phyloP scores from a whole-genome alignment of 2,329 filamentous ascomycete genomes.

The Neocucurbitaria cava region DNA sequence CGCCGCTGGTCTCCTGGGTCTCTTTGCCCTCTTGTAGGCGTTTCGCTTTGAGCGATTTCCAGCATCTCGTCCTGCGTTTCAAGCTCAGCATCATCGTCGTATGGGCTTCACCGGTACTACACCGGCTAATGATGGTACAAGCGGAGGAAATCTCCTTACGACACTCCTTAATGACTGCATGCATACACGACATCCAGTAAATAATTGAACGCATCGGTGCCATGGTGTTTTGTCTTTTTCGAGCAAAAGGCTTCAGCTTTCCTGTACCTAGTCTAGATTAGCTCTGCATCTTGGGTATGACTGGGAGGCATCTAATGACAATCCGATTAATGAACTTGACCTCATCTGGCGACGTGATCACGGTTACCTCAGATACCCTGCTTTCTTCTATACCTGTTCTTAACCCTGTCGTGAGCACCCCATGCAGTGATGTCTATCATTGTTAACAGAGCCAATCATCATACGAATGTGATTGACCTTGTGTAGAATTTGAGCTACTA shows the following conservation, averaged over 20 bases:
- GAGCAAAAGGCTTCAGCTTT: background rate
- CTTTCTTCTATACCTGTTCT: no score
- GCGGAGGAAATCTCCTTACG: constrained; percentile 11
- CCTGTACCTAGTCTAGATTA: background rate
- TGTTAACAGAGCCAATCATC: no score
- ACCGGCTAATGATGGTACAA: constrained; percentile 5
- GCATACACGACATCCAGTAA: constrained; percentile 5
- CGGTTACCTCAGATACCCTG: no score
- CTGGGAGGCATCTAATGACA: background rate
- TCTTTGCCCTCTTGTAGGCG: constrained; percentile 40
- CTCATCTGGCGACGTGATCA: no score
- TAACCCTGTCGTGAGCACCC: no score
- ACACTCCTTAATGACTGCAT: constrained; percentile 15
- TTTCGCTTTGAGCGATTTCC: background rate
- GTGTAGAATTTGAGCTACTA: no score
- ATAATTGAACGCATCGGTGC: background rate
- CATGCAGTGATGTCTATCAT: no score
- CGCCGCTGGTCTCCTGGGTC: constrained; percentile 35
- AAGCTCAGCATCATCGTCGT: background rate
- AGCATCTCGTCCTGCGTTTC: constrained; percentile 1
- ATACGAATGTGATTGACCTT: no score
- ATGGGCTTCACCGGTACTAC: background rate
- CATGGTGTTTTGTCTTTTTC: background rate
- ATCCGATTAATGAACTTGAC: background rate
- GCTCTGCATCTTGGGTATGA: background rate